Evolutionary conservation across 2,329 filamentous ascomycete genomes (phyloP).

Genomic region (Epichloe uncinata): DNA sequence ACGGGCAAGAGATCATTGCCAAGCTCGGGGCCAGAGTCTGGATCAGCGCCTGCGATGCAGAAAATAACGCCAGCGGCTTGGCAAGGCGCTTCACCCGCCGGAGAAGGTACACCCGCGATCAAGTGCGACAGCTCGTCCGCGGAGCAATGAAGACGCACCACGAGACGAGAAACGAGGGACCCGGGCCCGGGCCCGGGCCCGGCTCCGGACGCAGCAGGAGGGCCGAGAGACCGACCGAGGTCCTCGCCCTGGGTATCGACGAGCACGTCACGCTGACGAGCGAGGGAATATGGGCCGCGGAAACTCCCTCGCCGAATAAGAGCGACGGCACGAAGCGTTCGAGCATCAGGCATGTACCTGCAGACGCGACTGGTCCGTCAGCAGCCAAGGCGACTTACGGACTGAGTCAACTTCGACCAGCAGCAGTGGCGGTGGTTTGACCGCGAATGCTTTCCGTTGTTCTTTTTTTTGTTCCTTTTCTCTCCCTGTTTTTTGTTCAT

Average conservation of each 20-base stretch:
- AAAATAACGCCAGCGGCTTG: slow-evolving; percentile 38
- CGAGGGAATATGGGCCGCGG: slow-evolving; percentile 22
- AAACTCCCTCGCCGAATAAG: neutral
- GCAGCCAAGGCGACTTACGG: neutral
- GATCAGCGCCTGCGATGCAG: slow-evolving; percentile 34
- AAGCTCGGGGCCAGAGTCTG: slow-evolving; percentile 6
- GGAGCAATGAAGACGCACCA: neutral
- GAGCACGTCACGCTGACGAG: slow-evolving; percentile 29
- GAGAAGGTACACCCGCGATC: slow-evolving; percentile 27
- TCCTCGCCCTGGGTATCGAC: slow-evolving; percentile 27
- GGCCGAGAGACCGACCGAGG: slow-evolving; percentile 20
- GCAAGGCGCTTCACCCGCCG: slow-evolving; percentile 37
- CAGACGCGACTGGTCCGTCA: neutral
- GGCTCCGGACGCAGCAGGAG: slow-evolving; percentile 7
- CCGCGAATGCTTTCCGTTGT: neutral
- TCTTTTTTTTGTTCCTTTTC: no score
- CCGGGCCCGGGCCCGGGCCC: no score
- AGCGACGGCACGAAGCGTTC: neutral
- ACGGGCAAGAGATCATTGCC: slow-evolving; percentile 33
- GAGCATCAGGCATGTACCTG: slow-evolving; percentile 3
- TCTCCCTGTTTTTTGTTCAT: no score
- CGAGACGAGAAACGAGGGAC: neutral
- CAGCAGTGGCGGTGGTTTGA: neutral
- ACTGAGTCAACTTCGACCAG: neutral
- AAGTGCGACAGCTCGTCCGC: slow-evolving; percentile 26